phyloP scores from a whole-genome alignment of 495 filamentous ascomycete genomes.

The Podospora pseudopauciseta region DNA sequence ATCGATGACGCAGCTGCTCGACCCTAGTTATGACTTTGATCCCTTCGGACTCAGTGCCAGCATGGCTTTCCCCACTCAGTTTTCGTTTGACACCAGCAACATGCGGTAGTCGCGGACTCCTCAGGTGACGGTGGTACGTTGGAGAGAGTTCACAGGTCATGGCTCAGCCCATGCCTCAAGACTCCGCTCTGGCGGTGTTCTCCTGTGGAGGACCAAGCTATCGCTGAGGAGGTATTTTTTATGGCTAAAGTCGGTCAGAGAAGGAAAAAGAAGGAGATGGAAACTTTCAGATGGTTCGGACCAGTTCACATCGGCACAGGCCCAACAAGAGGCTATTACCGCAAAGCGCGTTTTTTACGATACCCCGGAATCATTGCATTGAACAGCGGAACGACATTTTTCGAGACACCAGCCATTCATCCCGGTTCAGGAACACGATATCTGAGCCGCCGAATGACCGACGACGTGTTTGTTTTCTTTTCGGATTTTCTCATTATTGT shows the following conservation, averaged over 20 bases:
- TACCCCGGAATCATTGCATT: slow-evolving; percentile 21
- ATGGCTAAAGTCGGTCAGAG: background rate
- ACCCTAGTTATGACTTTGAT: slow-evolving; percentile 82
- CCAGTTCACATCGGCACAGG: background rate
- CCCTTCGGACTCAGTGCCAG: slow-evolving; percentile 87
- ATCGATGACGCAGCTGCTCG: slow-evolving; percentile 67
- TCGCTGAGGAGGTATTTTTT: background rate
- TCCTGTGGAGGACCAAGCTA: background rate
- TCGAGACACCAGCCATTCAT: slow-evolving; percentile 6
- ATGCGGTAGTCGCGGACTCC: slow-evolving; percentile 40
- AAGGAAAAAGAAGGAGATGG: background rate
- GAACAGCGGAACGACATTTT: slow-evolving; percentile 12
- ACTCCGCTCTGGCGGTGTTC: background rate
- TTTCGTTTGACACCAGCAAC: slow-evolving; percentile 70
- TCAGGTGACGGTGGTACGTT: background rate
- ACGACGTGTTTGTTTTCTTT: background rate
- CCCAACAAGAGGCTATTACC: background rate
- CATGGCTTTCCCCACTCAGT: slow-evolving; percentile 91
- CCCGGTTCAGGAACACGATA: slow-evolving; percentile 8
- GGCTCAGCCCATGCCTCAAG: background rate
- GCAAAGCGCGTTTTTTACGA: slow-evolving; percentile 14
- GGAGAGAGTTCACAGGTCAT: background rate
- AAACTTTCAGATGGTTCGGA: background rate
- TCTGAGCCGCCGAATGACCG: slow-evolving; percentile 3
- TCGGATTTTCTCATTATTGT: slow-evolving; percentile 4